phyloP scores from a whole-genome alignment of 495 filamentous ascomycete genomes.

The Letharia lupina region DNA sequence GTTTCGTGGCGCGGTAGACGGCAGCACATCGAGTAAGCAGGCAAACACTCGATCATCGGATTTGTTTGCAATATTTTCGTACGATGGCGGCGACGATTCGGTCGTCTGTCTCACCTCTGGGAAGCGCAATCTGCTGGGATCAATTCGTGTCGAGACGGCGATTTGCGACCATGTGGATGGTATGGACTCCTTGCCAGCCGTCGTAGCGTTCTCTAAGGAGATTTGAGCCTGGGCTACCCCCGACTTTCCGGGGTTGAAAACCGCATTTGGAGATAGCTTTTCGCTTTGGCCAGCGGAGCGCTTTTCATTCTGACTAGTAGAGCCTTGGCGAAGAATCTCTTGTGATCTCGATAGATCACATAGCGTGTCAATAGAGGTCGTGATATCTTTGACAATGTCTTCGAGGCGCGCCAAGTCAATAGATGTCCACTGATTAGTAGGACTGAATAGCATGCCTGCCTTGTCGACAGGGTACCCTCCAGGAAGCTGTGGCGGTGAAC shows the following conservation, averaged over 20 bases:
- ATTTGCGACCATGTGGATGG: slow-evolving; percentile 8
- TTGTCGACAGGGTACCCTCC: slow-evolving; percentile 28
- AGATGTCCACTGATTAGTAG: slow-evolving; percentile 39
- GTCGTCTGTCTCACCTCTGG: slow-evolving; percentile 8
- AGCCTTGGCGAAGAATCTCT: slow-evolving; percentile 34
- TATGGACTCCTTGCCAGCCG: not conserved
- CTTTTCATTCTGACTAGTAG: slow-evolving; percentile 17
- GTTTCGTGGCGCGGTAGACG: not conserved
- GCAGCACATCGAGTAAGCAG: slow-evolving; percentile 10
- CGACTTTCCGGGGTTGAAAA: slow-evolving; percentile 3
- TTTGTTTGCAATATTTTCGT: slow-evolving; percentile 22
- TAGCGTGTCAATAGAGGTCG: slow-evolving; percentile 77
- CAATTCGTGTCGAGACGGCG: slow-evolving; percentile 18
- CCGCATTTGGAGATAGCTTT: slow-evolving; percentile 31
- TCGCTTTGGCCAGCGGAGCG: slow-evolving; percentile 5
- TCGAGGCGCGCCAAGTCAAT: slow-evolving; percentile 42
- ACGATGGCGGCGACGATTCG: slow-evolving; percentile 23
- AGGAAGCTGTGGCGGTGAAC: slow-evolving; percentile 15
- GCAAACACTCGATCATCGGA: slow-evolving; percentile 24
- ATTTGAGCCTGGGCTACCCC: not conserved
- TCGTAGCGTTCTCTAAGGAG: not conserved
- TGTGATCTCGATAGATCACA: slow-evolving; percentile 77
- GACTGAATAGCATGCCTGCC: slow-evolving; percentile 21
- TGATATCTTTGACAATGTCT: slow-evolving; percentile 66
- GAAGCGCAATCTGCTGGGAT: slow-evolving; percentile 17